Evolutionary conservation across 306 rosid genomes (phyloP), one percentile per base, ranked within the genome.

Genomic region (Castanopsis chinensis): DNA sequence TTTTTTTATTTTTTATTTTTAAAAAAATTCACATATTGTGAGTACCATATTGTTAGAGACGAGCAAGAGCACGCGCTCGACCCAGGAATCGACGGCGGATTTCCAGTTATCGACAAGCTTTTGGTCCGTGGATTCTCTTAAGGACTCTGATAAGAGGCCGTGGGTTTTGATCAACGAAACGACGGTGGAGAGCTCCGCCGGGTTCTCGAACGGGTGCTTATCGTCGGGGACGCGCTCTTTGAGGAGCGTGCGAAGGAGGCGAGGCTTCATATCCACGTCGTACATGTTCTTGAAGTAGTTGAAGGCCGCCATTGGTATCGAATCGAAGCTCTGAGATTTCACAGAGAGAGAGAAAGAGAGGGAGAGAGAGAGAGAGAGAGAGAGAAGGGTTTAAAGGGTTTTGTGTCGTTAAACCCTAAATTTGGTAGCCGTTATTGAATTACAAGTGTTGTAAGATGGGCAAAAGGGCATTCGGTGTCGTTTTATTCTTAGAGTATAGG

Each of bases 211-310:
- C 1, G 88, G 77, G 19, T 69, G 80, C 3, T 83, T 85, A 4
- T 77, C 74, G 37, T 86, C 86, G 2, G 97, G 98, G 25, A 93
- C 49, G 10, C 86, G 80, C 57, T 90, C 92, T 60, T 83, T 82
- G 63, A 87, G 65, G 33, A 95, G 86, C 35, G 85, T 73, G 3
- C 60, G 83, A 68, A 95, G 89, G 85, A 93, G 70, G 17, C 98
- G 92, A 15, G 98, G 98, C 71, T 87, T 90, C 76, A 93, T 72
- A 2, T 92, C 87, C 43, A 80, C 88, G 61, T 95, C 96, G 79
- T 93, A 69, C 96, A 95, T 87, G 86, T 83, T 76, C 17, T 75
- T 72, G 15, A 90, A 70, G 18, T 77, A 86, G 41, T 83, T 87
- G 49, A 89, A 94, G 37, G 97, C 89, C 68, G 85, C 85, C 99